phyloP scores from a whole-genome alignment of 495 filamentous ascomycete species.

The Aspergillus incahuasiensis region DNA sequence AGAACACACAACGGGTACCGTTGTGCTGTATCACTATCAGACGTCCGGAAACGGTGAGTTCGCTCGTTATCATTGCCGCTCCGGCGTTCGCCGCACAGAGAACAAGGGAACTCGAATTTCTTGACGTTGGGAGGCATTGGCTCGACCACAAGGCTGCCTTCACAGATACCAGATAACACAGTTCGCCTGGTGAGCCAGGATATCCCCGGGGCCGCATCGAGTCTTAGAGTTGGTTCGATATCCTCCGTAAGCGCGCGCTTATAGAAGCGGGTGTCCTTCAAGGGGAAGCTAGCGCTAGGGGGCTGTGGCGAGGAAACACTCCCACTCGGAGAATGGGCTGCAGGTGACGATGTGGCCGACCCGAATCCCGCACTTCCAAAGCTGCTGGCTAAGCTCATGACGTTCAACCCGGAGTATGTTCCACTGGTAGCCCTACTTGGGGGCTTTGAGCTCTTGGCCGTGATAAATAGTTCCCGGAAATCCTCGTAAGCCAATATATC shows the following conservation, averaged over 20 bases:
- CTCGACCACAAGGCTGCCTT: slow-evolving; percentile 86
- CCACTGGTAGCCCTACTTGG: slow-evolving; percentile 63
- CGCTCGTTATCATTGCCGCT: slow-evolving; percentile 64
- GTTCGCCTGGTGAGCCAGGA: slow-evolving; percentile 87
- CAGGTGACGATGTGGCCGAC: slow-evolving; percentile 39
- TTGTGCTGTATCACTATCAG: slow-evolving; percentile 77
- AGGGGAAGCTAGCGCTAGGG: slow-evolving; percentile 38
- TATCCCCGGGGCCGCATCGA: slow-evolving; percentile 84
- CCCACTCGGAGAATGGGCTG: slow-evolving; percentile 39
- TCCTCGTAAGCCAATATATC: slow-evolving; percentile 80
- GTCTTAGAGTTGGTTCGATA: slow-evolving; percentile 86
- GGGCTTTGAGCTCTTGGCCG: slow-evolving; percentile 57
- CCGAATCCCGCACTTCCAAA: slow-evolving; percentile 44
- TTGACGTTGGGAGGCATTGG: slow-evolving; percentile 61
- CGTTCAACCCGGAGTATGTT: slow-evolving; percentile 59
- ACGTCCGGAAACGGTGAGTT: slow-evolving; percentile 84
- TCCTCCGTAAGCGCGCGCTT: slow-evolving; percentile 84
- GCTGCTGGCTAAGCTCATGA: slow-evolving; percentile 53
- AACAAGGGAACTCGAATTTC: slow-evolving; percentile 67
- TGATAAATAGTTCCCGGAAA: slow-evolving; percentile 71
- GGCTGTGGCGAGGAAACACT: slow-evolving; percentile 33
- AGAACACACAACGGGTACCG: slow-evolving; percentile 86
- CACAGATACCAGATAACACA: slow-evolving; percentile 74
- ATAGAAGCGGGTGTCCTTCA: slow-evolving; percentile 92
- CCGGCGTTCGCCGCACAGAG: slow-evolving; percentile 81